Evolutionary conservation across 108 stramenopile genomes (phyloP).

Genomic region (Cyclostephanos invisitatus): DNA sequence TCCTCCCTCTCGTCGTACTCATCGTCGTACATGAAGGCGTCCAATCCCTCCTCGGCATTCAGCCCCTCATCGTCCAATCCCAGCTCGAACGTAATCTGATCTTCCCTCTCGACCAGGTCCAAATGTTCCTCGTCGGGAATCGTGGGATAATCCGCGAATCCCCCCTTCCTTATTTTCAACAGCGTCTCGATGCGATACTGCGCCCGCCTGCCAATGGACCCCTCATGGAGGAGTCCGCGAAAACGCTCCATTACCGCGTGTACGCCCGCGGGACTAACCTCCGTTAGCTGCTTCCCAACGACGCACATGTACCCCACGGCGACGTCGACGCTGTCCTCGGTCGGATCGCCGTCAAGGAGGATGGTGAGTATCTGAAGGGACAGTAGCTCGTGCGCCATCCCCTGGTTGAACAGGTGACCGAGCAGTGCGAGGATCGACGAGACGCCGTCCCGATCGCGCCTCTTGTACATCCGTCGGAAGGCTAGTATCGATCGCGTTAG

Average conservation of each 20-base stretch:
- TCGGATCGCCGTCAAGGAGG: conserved; percentile 92
- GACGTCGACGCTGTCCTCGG: conserved; percentile 97
- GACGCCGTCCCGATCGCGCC: conserved; percentile 87
- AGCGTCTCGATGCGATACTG: conserved; percentile 94
- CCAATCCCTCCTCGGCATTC: conserved; percentile 84
- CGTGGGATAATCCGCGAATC: conserved; percentile 85
- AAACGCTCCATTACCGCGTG: conserved; percentile 95
- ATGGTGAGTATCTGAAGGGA: conserved; percentile 95
- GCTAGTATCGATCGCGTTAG: conserved; percentile 81
- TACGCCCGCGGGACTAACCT: conserved; percentile 92
- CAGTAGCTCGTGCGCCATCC: conserved; percentile 94
- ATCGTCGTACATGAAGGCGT: conserved; percentile 79
- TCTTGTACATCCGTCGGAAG: conserved; percentile 89
- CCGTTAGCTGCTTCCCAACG: conserved; percentile 80
- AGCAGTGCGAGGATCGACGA: conserved; percentile 87
- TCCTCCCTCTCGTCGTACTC: conserved; percentile 86
- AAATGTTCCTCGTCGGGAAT: conserved; percentile 79
- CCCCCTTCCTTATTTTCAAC: conserved; percentile 82
- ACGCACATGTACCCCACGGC: conserved; percentile 91
- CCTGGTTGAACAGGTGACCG: conserved; percentile 97
- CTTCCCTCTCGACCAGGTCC: conserved; percentile 97
- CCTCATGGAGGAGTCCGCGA: conserved; percentile 94
- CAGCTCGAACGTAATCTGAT: conserved; percentile 98
- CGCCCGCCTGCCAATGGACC: conserved; percentile 82
- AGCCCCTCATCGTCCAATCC: conserved; percentile 93